These are phyloP conservation scores for Benincasa hispida DNA, from an alignment of 306 rosid genomes.

Conservation along the genomic window DNA sequence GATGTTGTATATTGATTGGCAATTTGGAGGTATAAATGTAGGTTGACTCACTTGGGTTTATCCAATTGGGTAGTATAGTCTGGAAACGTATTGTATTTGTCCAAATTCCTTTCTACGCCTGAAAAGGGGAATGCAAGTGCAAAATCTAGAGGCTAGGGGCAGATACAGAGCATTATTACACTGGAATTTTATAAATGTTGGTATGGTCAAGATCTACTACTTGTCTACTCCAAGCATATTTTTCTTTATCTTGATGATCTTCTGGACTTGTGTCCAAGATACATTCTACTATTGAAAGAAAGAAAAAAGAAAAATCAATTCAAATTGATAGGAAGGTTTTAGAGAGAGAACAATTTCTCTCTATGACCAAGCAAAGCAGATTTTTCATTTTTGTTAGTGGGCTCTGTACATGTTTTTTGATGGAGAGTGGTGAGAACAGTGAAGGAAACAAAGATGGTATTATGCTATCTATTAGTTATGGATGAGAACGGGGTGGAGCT, in stretches of 20 bases:
- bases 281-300: neutral
- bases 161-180: neutral
- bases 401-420: conserved; percentile 5
- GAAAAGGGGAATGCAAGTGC: neutral
- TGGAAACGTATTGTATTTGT: neutral
- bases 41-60: neutral
- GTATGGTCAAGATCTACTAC: neutral
- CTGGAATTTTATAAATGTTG: neutral
- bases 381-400: neutral
- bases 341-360: neutral
- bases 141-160: neutral
- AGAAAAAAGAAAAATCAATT: neutral
- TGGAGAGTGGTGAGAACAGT: neutral
- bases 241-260: neutral
- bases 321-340: neutral
- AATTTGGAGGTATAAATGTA: neutral
- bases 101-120: neutral
- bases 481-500: conserved; percentile 2
- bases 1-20: neutral
- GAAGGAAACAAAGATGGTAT: neutral
- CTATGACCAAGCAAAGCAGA: neutral
- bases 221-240: neutral
- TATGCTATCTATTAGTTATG: neutral
- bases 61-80: neutral
- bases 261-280: neutral